Evolutionary conservation across 176 grass and related monocot genomes (phyloP).

Genomic region (Raddia distichophylla): DNA sequence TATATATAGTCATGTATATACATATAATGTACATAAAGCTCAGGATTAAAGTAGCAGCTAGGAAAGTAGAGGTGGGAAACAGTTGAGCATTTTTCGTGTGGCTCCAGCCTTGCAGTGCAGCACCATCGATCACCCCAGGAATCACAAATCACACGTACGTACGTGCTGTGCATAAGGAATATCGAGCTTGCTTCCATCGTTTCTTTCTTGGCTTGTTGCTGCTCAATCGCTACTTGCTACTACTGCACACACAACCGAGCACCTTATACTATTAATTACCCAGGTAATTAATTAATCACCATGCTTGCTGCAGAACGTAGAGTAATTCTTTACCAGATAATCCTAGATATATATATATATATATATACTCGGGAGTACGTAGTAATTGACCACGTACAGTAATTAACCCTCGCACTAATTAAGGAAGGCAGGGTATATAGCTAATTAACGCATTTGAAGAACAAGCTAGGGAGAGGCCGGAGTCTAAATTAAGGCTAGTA

Average conservation of each 20-base stretch:
- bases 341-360: no score
- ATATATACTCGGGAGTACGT: no score
- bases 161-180: slow-evolving; percentile 44
- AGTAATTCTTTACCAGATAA: no score
- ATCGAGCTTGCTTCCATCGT: slow-evolving; percentile 38
- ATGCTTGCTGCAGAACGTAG: no score
- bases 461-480: background rate
- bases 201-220: slow-evolving; percentile 32
- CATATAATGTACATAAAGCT: background rate
- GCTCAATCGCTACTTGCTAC: background rate
- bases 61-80: background rate
- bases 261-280: no score
- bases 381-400: background rate
- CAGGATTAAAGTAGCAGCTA: slow-evolving; percentile 4
- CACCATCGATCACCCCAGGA: slow-evolving; percentile 49
- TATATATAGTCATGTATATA: background rate
- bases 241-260: background rate
- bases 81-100: slow-evolving; percentile 14
- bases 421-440: background rate
- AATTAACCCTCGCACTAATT: background rate
- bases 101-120: slow-evolving; percentile 53
- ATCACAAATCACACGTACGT: background rate
- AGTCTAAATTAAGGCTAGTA: slow-evolving; percentile 38
- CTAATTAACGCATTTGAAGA: slow-evolving; percentile 1
- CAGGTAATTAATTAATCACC: no score